Evolutionary conservation across 257 asterid genomes (phyloP), one percentile per base, ranked within the genome.

Genomic region (Thymus quinquecostatus): DNA sequence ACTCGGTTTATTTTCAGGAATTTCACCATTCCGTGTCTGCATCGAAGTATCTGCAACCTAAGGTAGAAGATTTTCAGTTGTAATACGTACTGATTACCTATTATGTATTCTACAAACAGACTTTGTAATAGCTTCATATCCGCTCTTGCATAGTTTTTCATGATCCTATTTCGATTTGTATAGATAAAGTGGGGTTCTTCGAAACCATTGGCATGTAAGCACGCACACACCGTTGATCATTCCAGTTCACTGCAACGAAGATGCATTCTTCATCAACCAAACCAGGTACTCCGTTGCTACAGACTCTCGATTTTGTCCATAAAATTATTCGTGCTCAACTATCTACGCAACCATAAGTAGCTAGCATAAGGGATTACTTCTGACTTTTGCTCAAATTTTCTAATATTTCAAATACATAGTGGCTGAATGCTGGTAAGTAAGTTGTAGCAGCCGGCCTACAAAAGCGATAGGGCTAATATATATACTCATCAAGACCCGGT

Each of bases 401-500:
- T 21, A 13, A 34, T 38, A 51, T 51, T 32, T 54, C 9, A 73
- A 50, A 50, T 36, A 12, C 21, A 32, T 38, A 71, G 29, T 32
- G 33, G 73, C 30, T 60, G 60, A 30, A 57, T 63, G 59, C 61
- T 71, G 75, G 51, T 45, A 68, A 62, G 53, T 78, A 34, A 60
- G 58, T 53, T 6, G 64, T 50, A 54, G 79, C 58, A 33, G 81
- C 83, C 83, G 83, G 72, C 86, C 81, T 72, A 40, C 50, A 34
- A 79, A 53, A 79, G 82, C 66, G 80, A 76, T 51, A 70, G 41
- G 74, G 27, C 28, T 45, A 33, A 56, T 69, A 44, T 38, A 64
- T 63, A 9, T 60, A 64, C 3, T 74, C 34, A 69, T 68, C 41
- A 10, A 66, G 28, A 64, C 13, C 32, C 30, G 72, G 55, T 67